A percentile compares a stretch with the other conserved stretches of the same genome.
Conservation (phyloP, 768 basidiomycete species). For the Lyophyllum shimeji region DNA sequence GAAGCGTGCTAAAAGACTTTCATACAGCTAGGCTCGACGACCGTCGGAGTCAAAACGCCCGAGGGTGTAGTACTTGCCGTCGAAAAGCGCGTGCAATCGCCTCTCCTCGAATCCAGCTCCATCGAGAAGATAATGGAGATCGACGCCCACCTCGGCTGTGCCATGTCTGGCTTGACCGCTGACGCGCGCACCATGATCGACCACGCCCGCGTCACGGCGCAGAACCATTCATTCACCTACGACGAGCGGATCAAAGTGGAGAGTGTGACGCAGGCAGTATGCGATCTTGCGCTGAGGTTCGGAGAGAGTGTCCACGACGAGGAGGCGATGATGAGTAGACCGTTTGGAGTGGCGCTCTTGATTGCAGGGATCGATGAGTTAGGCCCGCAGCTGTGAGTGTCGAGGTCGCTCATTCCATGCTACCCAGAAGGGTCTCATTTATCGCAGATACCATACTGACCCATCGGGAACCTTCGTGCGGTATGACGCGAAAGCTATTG, state of each 20-base stretch:
- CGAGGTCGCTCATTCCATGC: background rate
- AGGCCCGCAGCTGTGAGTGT: constrained; percentile 89
- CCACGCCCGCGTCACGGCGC: constrained; percentile 95
- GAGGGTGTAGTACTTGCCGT: constrained; percentile 92
- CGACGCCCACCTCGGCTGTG: constrained; percentile 92
- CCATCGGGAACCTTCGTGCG: constrained; percentile 97
- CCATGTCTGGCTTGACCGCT: constrained; percentile 96
- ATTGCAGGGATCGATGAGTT: constrained; percentile 97
- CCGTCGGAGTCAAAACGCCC: constrained; percentile 90
- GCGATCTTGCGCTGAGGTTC: constrained; percentile 94
- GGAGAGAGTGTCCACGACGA: constrained; percentile 99
- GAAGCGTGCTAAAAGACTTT: constrained; percentile 4
- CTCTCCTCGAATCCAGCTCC: constrained; percentile 90
- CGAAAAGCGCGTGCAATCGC: constrained; percentile 98
- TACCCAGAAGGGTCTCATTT: background rate
- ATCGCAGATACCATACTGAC: constrained; percentile 88
- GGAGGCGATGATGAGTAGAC: constrained; percentile 98
- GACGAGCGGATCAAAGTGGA: constrained; percentile 97
- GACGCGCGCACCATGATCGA: constrained; percentile 99
- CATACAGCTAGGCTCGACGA: constrained; percentile 91
- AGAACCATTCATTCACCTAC: constrained; percentile 95
- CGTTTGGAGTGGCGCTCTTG: constrained; percentile 95
- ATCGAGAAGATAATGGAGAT: constrained; percentile 99
- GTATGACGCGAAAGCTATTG: constrained; percentile 98
- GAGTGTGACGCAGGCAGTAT: constrained; percentile 96